phyloP scores from a whole-genome alignment of 2,329 filamentous ascomycete genomes.

The Zalaria obscura region DNA sequence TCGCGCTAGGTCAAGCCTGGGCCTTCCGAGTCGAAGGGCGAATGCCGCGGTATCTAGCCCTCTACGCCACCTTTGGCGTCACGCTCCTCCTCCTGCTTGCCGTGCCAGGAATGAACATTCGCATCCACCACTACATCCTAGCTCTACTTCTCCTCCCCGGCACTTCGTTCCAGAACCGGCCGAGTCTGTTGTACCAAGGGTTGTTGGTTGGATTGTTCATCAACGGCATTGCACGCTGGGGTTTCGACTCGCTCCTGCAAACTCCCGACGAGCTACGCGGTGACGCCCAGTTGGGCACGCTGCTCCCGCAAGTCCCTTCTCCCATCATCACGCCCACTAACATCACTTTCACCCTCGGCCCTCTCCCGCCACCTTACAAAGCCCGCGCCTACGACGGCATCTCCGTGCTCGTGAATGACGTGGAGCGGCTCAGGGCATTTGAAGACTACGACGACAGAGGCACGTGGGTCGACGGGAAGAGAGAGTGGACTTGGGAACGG shows the following conservation, averaged over 20 bases:
- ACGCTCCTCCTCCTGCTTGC: slow-evolving; percentile 57
- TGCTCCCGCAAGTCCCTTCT: slow-evolving; percentile 36
- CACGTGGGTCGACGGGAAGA: slow-evolving; percentile 9
- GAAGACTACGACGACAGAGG: slow-evolving; percentile 31
- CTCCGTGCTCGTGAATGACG: slow-evolving; percentile 71
- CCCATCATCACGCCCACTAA: slow-evolving; percentile 36
- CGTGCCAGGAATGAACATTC: slow-evolving; percentile 63
- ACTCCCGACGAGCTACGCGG: slow-evolving; percentile 58
- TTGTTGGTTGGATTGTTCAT: slow-evolving; percentile 82
- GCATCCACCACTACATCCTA: slow-evolving; percentile 92
- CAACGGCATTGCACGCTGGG: slow-evolving; percentile 89
- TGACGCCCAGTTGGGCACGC: slow-evolving; percentile 37
- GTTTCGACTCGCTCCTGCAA: slow-evolving; percentile 78
- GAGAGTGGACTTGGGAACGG: slow-evolving; percentile 19
- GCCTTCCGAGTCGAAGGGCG: slow-evolving; percentile 75
- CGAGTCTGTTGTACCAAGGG: slow-evolving; percentile 76
- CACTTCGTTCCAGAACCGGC: slow-evolving; percentile 76
- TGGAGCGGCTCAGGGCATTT: slow-evolving; percentile 64
- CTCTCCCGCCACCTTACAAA: slow-evolving; percentile 10
- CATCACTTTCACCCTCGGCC: slow-evolving; percentile 49
- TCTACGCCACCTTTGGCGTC: slow-evolving; percentile 57
- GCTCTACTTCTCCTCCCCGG: slow-evolving; percentile 76
- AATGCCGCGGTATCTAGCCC: slow-evolving; percentile 59
- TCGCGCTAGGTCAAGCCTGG: slow-evolving; percentile 66
- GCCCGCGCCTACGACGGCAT: slow-evolving; percentile 51